Percentiles rank a stretch among this genome's conserved stretches.
Conservation (phyloP, 495 filamentous ascomycete genomes). For the Talaromyces thailandensis region DNA sequence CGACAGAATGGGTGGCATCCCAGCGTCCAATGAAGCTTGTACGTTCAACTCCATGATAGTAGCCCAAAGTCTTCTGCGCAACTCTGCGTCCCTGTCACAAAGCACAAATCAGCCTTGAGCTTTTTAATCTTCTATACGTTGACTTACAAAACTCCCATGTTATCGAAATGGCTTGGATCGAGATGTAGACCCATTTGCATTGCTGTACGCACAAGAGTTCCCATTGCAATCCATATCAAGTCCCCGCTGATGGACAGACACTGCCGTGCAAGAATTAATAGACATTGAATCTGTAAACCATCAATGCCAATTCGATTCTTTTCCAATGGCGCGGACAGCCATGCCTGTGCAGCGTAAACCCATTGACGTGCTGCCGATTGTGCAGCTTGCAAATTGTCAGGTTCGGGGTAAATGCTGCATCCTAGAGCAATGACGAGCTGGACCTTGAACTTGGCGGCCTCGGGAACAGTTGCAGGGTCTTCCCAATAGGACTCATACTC, state of each 20-base stretch:
- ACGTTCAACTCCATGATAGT: conserved; percentile 52
- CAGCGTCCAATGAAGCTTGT: conserved; percentile 48
- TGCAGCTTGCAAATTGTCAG: background rate
- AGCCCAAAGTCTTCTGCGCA: conserved; percentile 52
- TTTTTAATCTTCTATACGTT: too few relatives aligned
- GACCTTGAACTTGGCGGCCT: background rate
- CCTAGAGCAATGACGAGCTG: background rate
- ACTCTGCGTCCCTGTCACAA: conserved; percentile 24
- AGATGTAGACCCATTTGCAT: conserved; percentile 53
- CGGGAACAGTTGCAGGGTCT: background rate
- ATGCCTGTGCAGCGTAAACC: background rate
- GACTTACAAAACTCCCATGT: conserved; percentile 36
- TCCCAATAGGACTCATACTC: background rate
- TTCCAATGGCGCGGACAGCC: background rate
- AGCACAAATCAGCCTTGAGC: background rate
- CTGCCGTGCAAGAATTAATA: background rate
- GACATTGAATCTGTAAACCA: background rate
- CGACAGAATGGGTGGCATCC: conserved; percentile 30
- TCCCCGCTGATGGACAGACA: background rate
- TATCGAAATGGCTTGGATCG: conserved; percentile 43
- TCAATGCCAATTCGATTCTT: background rate
- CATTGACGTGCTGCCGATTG: background rate
- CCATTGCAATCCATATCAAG: conserved; percentile 39
- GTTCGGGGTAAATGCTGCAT: background rate
- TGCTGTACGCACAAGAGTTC: conserved; percentile 44